Evolutionary conservation across 805 yeast species (phyloP).

Genomic region (Barnettozyma siamensis): DNA sequence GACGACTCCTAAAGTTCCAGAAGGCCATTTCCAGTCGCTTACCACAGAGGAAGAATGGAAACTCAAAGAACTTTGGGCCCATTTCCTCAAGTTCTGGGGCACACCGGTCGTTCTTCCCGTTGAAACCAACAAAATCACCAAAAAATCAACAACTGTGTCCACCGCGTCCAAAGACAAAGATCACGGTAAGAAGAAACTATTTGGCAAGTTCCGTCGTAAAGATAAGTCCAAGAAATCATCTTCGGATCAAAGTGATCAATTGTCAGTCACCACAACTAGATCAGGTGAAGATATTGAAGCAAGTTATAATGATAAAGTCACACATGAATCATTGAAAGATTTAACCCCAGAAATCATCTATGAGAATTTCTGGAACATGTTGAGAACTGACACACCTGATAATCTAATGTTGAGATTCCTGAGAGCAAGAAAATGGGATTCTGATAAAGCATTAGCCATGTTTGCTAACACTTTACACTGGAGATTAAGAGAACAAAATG

Average conservation of each 20-base stretch:
- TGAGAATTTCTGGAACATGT: conserved; percentile 49
- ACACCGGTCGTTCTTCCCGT: conserved; percentile 28
- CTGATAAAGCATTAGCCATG: conserved; percentile 65
- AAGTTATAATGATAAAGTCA: conserved; percentile 30
- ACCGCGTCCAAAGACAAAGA: conserved; percentile 4
- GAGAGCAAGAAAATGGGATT: conserved; percentile 84
- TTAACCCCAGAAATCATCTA: conserved; percentile 48
- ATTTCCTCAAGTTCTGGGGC: conserved; percentile 56
- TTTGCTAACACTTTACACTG: conserved; percentile 67
- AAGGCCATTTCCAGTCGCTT: conserved; percentile 42
- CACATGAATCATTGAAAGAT: conserved; percentile 45
- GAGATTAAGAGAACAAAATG: conserved; percentile 58
- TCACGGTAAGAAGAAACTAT: conserved; percentile 22
- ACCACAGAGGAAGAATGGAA: conserved; percentile 54
- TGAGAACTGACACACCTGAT: conserved; percentile 79
- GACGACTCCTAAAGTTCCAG: conserved; percentile 16
- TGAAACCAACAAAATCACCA: conserved; percentile 4
- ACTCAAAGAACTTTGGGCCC: conserved; percentile 69
- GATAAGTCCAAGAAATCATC: conserved; percentile 8
- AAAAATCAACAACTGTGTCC: conserved; percentile 13
- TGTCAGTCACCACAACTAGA: conserved; percentile 22
- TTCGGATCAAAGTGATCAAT: conserved; percentile 8
- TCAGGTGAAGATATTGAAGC: conserved; percentile 27
- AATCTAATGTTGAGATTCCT: conserved; percentile 67
- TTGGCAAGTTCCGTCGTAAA: conserved; percentile 21